Conservation (phyloP, 2,329 filamentous ascomycete genomes). For the Emmonsiellopsis sp. region DNA sequence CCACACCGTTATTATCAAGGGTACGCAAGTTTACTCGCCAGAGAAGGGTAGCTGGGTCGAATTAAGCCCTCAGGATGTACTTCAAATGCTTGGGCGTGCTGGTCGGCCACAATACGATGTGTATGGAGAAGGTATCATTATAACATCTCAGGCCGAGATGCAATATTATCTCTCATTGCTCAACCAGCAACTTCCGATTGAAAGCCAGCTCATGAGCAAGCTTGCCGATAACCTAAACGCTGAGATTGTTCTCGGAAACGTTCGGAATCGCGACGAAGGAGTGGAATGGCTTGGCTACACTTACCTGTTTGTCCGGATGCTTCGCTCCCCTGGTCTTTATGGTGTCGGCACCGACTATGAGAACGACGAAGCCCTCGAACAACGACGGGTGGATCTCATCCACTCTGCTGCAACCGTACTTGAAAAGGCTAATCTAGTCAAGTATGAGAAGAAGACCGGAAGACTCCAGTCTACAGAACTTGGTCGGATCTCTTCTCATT, state of each 20-base stretch:
- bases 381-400: slow-evolving; percentile 93
- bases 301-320: slow-evolving; percentile 95
- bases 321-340: slow-evolving; percentile 87
- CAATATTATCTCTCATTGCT: slow-evolving; percentile 95
- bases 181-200: slow-evolving; percentile 95
- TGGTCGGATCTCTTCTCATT: slow-evolving; percentile 91
- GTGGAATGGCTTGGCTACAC: slow-evolving; percentile 99
- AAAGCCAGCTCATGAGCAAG: slow-evolving; percentile 89
- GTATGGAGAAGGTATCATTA: slow-evolving; percentile 97
- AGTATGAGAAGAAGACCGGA: slow-evolving; percentile 91
- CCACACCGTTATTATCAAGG: slow-evolving; percentile 98
- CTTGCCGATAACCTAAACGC: slow-evolving; percentile 94
- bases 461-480: slow-evolving; percentile 85
- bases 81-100: slow-evolving; percentile 97
- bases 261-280: slow-evolving; percentile 83
- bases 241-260: slow-evolving; percentile 87
- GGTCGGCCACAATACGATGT: slow-evolving; percentile 95
- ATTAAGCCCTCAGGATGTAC: slow-evolving; percentile 88
- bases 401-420: slow-evolving; percentile 85
- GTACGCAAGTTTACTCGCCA: slow-evolving; percentile 93
- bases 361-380: slow-evolving; percentile 80
- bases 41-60: slow-evolving; percentile 99
- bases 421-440: slow-evolving; percentile 79
- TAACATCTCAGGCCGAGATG: slow-evolving; percentile 88
- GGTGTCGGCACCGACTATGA: slow-evolving; percentile 95